Conservation (phyloP, 2,329 filamentous ascomycete genomes). For the Lojkania enalia region DNA sequence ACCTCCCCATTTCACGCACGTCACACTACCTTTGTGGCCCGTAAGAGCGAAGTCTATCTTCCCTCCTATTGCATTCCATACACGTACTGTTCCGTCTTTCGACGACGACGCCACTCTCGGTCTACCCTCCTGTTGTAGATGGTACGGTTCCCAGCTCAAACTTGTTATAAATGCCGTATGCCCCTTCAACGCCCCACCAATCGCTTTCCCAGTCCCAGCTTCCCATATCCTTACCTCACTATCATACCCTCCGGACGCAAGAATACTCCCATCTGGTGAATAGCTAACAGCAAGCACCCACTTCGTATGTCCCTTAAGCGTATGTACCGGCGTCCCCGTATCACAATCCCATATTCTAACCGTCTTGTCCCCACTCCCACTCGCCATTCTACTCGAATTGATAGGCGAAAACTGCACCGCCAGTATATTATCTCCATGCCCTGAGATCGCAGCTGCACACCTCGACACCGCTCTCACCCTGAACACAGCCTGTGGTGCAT, state of each 20-base stretch:
- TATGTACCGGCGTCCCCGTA: constrained; percentile 85
- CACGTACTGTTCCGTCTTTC: constrained; percentile 83
- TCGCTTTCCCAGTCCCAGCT: constrained; percentile 73
- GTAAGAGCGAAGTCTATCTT: constrained; percentile 80
- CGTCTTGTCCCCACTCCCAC: constrained; percentile 87
- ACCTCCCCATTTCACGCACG: constrained; percentile 94
- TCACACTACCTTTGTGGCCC: constrained; percentile 86
- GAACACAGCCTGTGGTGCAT: constrained; percentile 87
- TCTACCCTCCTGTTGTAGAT: constrained; percentile 73
- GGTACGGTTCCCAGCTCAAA: constrained; percentile 91
- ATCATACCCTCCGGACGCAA: constrained; percentile 93
- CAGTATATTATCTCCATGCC: constrained; percentile 90
- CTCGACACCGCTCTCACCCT: constrained; percentile 88
- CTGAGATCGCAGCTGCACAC: constrained; percentile 84
- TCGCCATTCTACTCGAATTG: constrained; percentile 76
- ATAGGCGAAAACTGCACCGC: constrained; percentile 82
- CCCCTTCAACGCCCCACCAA: constrained; percentile 75
- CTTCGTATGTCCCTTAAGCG: constrained; percentile 81
- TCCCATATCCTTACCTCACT: constrained; percentile 91
- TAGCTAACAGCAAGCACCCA: constrained; percentile 90
- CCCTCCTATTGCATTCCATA: constrained; percentile 82
- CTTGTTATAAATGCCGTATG: constrained; percentile 89
- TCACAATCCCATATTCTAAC: constrained; percentile 94
- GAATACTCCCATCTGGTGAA: constrained; percentile 77
- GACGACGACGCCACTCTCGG: constrained; percentile 83